Base-by-base conservation (phyloP, 176 grass and related monocot genomes). In the Hyparrhenia diplandra region DNA sequence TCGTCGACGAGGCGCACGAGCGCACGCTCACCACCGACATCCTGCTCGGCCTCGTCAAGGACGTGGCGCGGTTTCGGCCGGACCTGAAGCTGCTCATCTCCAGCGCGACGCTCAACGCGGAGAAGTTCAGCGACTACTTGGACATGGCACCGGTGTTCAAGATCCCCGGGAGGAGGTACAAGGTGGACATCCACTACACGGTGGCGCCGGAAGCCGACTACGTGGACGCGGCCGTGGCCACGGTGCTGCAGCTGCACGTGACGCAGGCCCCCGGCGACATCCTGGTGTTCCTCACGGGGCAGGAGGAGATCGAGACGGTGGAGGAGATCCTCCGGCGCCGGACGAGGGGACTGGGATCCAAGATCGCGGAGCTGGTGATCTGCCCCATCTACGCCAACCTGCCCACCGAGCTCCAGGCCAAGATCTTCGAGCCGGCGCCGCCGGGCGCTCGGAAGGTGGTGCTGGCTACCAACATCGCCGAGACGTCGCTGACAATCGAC, bases 1-100 rank as follows among this genome's bases (percentile, higher is more conserved):
- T 94, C 74, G 70, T 94, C 37, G 92, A 94, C 85, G 92, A 94
- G 77, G 92, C 92, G 16, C 92, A 91, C 79, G 92, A 91, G 86
- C 80, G 89, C 16, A 84, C 89, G 8, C 65, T 89, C 45, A 74
- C 85, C 61, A 94, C 92, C 13, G 86, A 94, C 82, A 47, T 94
- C 73, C 84, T 94, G 8, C 86, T 94, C 66, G 92, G 89, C 70
- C 86, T 94, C 51, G 80, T 94, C 60, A 94, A 94, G 71, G 89
- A 94, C 78, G 78, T 91, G 10, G 29, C 80, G 12, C 82, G 71
- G 4, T 81, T 75, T 60, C 78, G 86, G 10, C 72, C 80, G 5
- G 92, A 89, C 69, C 55, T 94, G 5, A 94, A 91, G 73, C 76
- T 94, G 51, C 82, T 94, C 6, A 74, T 94, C 28, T 84, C 85